These are phyloP conservation scores for Populus trichocarpa DNA, from an alignment of 441 rosid species.

Conservation along the genomic window DNA sequence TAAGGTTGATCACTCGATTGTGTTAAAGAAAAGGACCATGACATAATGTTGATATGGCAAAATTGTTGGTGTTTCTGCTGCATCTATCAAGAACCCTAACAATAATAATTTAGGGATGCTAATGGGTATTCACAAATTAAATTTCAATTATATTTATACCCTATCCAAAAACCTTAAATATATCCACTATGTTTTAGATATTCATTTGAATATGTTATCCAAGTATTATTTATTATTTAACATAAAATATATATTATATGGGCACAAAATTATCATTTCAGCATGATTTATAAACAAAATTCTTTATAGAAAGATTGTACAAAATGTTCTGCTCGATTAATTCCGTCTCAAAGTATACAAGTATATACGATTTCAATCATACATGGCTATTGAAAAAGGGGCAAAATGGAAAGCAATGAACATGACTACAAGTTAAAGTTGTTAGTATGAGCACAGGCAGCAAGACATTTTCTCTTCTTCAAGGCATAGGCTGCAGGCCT, in stretches of 20 bases:
- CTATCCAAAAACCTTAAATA: not conserved
- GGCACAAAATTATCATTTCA: not conserved
- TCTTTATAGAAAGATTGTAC: not conserved
- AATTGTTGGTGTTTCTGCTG: not conserved
- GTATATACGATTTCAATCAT: not conserved
- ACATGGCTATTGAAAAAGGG: not conserved
- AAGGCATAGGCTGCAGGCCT: not conserved
- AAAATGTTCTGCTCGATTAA: not conserved
- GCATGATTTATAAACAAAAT: not conserved
- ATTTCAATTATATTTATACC: not conserved
- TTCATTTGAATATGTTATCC: not conserved
- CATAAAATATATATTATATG: too few species aligned
- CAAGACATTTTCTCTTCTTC: not conserved
- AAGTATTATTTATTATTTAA: too few species aligned
- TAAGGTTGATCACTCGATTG: not conserved
- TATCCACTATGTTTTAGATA: not conserved
- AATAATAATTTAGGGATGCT: not conserved
- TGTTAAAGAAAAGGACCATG: not conserved
- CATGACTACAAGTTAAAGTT: not conserved
- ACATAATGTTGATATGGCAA: not conserved
- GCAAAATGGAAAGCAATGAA: not conserved
- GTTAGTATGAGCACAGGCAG: not conserved
- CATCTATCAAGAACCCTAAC: not conserved
- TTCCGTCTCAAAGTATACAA: slow-evolving; percentile 1
- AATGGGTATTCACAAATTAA: not conserved